A percentile compares a stretch with the other conserved stretches of the same genome.
Conservation (phyloP, 1,284 basidiomycete genomes). For the Rhodotorula mucilaginosa region DNA sequence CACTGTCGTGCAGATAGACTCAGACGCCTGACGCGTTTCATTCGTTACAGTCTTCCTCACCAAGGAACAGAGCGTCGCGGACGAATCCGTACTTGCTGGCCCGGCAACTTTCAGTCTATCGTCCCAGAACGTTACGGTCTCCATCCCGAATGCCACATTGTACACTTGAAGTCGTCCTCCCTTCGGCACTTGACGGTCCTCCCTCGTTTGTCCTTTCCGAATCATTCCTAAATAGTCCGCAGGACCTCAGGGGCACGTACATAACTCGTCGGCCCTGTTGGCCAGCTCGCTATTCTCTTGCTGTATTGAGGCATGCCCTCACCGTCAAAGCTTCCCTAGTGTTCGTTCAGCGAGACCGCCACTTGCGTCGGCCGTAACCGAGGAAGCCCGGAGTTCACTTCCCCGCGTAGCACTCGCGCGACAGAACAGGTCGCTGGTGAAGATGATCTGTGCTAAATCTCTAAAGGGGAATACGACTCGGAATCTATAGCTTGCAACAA, state of each 20-base stretch:
- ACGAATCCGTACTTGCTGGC: conserved; percentile 55
- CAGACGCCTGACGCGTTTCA: neutral
- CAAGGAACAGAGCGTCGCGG: conserved; percentile 47
- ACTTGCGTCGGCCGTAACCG: too few relatives aligned
- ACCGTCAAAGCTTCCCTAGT: too few relatives aligned
- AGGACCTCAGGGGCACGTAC: too few relatives aligned
- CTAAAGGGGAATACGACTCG: too few relatives aligned
- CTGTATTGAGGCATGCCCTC: too few relatives aligned
- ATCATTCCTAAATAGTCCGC: too few relatives aligned
- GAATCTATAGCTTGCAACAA: neutral
- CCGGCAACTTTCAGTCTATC: conserved; percentile 50
- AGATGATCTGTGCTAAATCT: neutral
- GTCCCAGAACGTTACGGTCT: conserved; percentile 17
- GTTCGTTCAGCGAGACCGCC: too few relatives aligned
- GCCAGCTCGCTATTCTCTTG: too few relatives aligned
- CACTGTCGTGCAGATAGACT: neutral
- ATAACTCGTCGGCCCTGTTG: too few relatives aligned
- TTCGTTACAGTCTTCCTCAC: conserved; percentile 34
- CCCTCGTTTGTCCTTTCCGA: neutral
- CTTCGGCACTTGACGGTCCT: conserved; percentile 46
- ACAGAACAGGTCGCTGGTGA: too few relatives aligned
- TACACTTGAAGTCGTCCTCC: neutral
- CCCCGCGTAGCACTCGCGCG: too few relatives aligned
- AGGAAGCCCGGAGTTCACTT: too few relatives aligned
- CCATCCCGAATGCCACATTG: neutral